These are phyloP conservation scores for Didymella arachidicola DNA, from an alignment of 2,329 filamentous ascomycete species.

Conservation along the genomic window DNA sequence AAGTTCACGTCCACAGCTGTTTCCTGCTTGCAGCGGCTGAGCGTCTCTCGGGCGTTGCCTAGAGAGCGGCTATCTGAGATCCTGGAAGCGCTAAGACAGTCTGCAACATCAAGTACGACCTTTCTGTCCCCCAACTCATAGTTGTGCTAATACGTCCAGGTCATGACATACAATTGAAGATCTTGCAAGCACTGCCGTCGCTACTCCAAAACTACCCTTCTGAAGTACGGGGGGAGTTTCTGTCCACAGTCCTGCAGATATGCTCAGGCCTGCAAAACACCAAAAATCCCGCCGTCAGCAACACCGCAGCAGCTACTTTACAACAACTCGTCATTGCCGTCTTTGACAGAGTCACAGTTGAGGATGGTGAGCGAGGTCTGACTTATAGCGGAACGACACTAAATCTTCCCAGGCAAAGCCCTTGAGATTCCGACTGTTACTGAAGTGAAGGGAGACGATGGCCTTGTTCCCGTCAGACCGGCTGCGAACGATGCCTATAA, in stretches of 20 bases:
- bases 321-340: conserved; percentile 92
- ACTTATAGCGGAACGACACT: conserved; percentile 2
- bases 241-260: conserved; percentile 85
- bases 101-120: conserved; percentile 70
- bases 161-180: conserved; percentile 93
- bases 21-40: conserved; percentile 86
- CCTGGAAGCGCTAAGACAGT: conserved; percentile 85
- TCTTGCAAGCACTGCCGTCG: conserved; percentile 88
- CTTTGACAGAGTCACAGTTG: conserved; percentile 86
- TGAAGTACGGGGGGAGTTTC: conserved; percentile 79
- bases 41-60: conserved; percentile 81
- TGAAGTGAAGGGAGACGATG: conserved; percentile 72
- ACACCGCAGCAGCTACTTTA: conserved; percentile 93
- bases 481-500: conserved; percentile 87
- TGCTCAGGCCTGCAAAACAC: conserved; percentile 90
- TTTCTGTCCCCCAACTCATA: no score
- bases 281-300: conserved; percentile 93
- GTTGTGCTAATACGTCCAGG: conserved; percentile 50
- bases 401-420: conserved; percentile 38
- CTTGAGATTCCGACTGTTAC: conserved; percentile 67
- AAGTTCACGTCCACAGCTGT: conserved; percentile 90
- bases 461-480: conserved; percentile 70
- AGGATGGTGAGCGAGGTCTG: conserved; percentile 68
- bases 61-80: conserved; percentile 82
- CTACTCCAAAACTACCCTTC: conserved; percentile 88